Conservation (phyloP, 257 asterid species). For the Fraxinus cuspidata region DNA sequence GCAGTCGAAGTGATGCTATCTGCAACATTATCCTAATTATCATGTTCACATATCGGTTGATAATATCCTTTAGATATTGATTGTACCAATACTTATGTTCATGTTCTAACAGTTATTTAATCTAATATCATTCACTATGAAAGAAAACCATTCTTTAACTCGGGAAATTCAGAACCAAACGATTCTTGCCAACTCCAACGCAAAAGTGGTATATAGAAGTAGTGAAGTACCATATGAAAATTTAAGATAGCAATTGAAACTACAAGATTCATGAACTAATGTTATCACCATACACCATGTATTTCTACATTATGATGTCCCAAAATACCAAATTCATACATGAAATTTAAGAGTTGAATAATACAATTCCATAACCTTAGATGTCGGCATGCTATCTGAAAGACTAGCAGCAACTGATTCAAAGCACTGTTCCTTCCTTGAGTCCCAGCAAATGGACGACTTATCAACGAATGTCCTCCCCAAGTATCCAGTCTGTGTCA, state of each 20-base stretch:
- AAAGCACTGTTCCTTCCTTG: constrained; percentile 18
- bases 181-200: not conserved
- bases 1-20: not conserved
- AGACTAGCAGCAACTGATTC: constrained; percentile 18
- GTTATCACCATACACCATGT: not conserved
- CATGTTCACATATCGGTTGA: not conserved
- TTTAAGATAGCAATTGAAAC: not conserved
- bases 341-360: not conserved
- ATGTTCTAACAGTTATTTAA: not conserved
- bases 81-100: not conserved
- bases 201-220: not conserved
- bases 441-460: constrained; percentile 28
- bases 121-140: not conserved
- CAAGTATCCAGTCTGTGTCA: constrained; percentile 26
- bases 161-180: not conserved
- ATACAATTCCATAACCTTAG: constrained; percentile 30
- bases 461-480: constrained; percentile 25
- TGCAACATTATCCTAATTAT: not conserved
- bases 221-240: not conserved
- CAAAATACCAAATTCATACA: not conserved
- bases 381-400: constrained; percentile 26
- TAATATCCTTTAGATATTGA: not conserved
- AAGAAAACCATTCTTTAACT: not conserved
- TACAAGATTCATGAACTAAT: not conserved
- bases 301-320: not conserved